Evolutionary conservation across 2,329 filamentous ascomycete genomes (phyloP).

Genomic region (Pseudogymnoascus sp.): DNA sequence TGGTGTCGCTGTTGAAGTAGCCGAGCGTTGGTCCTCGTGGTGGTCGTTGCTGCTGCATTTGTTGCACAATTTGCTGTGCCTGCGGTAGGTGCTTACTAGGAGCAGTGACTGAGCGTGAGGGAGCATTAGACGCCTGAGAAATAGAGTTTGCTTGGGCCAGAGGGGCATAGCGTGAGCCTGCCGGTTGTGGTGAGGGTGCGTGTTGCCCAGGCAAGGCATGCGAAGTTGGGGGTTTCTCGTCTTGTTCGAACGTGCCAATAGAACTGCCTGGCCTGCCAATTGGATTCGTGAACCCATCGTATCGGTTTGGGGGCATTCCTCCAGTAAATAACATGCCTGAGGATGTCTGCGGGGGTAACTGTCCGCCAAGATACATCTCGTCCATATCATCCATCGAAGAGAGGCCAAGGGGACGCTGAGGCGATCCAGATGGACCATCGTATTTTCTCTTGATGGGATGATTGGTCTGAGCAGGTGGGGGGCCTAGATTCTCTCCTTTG

Average conservation of each 20-base stretch:
- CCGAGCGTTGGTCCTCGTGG: slow-evolving; percentile 25
- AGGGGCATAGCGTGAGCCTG: slow-evolving; percentile 22
- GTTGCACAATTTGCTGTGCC: slow-evolving; percentile 12
- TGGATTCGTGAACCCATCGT: neutral
- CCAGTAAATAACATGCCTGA: neutral
- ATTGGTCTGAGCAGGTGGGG: slow-evolving; percentile 50
- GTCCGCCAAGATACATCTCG: slow-evolving; percentile 21
- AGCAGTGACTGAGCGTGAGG: slow-evolving; percentile 20
- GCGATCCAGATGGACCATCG: slow-evolving; percentile 37
- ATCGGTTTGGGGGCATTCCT: neutral
- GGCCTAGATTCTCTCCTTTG: slow-evolving; percentile 52
- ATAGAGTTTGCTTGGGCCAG: slow-evolving; percentile 28
- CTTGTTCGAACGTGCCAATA: slow-evolving; percentile 7
- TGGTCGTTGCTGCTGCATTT: slow-evolving; percentile 14
- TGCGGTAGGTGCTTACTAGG: slow-evolving; percentile 23
- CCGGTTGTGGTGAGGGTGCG: slow-evolving; percentile 23
- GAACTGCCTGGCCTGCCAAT: neutral
- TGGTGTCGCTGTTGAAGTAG: slow-evolving; percentile 21
- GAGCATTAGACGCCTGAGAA: slow-evolving; percentile 20
- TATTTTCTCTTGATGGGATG: slow-evolving; percentile 45
- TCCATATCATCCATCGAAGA: slow-evolving; percentile 42
- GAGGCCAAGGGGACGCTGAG: slow-evolving; percentile 40
- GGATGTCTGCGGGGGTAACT: slow-evolving; percentile 15
- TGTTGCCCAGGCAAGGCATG: slow-evolving; percentile 19
- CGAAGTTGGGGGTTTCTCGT: neutral